These are phyloP conservation scores for Lanmaoa rubissima DNA, from an alignment of 768 basidiomycete genomes.

Conservation along the genomic window DNA sequence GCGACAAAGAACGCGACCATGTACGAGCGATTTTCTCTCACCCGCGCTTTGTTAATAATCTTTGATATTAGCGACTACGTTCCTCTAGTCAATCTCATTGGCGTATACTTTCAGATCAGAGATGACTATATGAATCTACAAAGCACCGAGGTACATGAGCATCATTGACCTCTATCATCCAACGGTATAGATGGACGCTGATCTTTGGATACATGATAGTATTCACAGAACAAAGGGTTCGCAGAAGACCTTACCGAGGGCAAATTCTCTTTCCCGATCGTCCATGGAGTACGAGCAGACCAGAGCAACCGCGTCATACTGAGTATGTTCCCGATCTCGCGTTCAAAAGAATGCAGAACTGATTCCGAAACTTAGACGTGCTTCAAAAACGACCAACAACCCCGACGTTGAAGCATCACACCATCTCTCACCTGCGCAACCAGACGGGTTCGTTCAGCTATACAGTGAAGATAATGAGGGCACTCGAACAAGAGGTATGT, in stretches of 20 bases:
- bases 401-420: slow-evolving; percentile 77
- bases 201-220: slow-evolving; percentile 38
- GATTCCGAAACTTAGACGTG: slow-evolving; percentile 54
- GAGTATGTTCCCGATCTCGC: slow-evolving; percentile 50
- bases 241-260: slow-evolving; percentile 79
- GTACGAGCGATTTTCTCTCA: slow-evolving; percentile 37
- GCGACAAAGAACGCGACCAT: slow-evolving; percentile 57
- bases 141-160: slow-evolving; percentile 64
- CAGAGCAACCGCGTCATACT: slow-evolving; percentile 74
- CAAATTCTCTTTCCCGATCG: slow-evolving; percentile 78
- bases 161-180: background rate
- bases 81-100: slow-evolving; percentile 89
- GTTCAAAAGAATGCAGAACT: background rate
- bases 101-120: slow-evolving; percentile 94
- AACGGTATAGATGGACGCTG: background rate
- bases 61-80: slow-evolving; percentile 68
- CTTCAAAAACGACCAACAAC: slow-evolving; percentile 89
- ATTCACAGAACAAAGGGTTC: slow-evolving; percentile 62
- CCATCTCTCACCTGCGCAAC: slow-evolving; percentile 73
- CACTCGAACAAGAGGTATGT: slow-evolving; percentile 56
- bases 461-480: slow-evolving; percentile 65
- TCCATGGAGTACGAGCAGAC: slow-evolving; percentile 80
- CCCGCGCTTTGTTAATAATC: background rate
- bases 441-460: slow-evolving; percentile 86
- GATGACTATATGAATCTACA: slow-evolving; percentile 97